These are phyloP conservation scores for Xylariaceae sp. DNA, from an alignment of 2,329 filamentous ascomycete genomes.

Conservation along the genomic window DNA sequence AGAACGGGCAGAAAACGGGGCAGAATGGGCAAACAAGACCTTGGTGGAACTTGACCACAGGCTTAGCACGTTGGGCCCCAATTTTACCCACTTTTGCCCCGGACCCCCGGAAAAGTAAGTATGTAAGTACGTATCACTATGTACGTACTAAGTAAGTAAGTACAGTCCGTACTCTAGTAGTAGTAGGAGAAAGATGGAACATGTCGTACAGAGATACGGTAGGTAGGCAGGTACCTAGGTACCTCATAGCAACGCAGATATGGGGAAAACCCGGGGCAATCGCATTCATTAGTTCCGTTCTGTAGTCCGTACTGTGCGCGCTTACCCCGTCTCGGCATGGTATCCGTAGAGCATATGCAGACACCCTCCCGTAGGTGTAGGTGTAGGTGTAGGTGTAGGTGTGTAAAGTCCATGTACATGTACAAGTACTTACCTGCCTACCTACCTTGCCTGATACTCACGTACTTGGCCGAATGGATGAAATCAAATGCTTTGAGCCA, in stretches of 20 bases:
- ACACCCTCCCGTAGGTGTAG: too few relatives aligned
- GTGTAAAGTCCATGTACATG: not conserved
- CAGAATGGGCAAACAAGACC: too few relatives aligned
- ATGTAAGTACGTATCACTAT: too few relatives aligned
- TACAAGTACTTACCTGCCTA: not conserved
- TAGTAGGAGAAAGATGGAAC: not conserved
- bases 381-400: too few relatives aligned
- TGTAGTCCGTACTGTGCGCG: too few relatives aligned
- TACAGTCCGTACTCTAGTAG: too few relatives aligned
- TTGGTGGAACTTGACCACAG: not conserved
- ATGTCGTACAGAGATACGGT: constrained; percentile 1
- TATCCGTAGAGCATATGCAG: too few relatives aligned
- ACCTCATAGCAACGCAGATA: not conserved
- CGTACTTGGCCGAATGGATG: not conserved
- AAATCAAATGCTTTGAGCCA: not conserved
- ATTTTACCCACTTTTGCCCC: constrained; percentile 10
- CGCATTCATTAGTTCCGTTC: constrained; percentile 2
- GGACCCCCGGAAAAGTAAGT: not conserved
- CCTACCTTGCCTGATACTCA: not conserved
- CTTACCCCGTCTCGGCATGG: too few relatives aligned
- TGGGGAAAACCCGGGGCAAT: constrained; percentile 17
- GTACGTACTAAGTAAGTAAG: too few relatives aligned
- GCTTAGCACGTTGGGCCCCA: constrained; percentile 9
- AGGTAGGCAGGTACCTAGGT: too few relatives aligned
- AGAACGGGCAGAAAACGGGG: too few relatives aligned